Evolutionary conservation across 2,329 filamentous ascomycete genomes (phyloP), one percentile per base, ranked within the genome.

Genomic region (Fusarium sp.): DNA sequence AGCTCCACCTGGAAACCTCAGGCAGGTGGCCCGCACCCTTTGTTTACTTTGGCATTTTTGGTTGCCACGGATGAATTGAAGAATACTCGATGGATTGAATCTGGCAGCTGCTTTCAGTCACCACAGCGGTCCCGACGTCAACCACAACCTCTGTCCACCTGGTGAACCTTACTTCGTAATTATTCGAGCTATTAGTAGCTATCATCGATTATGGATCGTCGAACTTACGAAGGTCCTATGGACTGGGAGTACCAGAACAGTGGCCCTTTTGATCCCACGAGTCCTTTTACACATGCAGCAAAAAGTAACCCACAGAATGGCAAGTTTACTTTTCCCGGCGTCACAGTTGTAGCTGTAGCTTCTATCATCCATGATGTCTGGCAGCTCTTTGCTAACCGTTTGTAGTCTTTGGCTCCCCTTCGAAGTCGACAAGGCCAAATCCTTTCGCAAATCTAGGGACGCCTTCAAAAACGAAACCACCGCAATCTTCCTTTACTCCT

Each of bases 171-270:
- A 44, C 32, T 45, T 41, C 54, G 54, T 70, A 70, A 57, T 36
- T 44, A 45, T 69, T 71, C 66, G 51, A 65, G 61, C 61, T 69
- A 47, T n/a, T 54, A 47, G 30, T 62, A 64, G 52, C 60, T 64
- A 32, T 58, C 30, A 57, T 47, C 58, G 62, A 72, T 61, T 75
- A 90, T 89, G 85, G 85, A 89, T 61, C 85, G 85, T 74, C 85
- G 90, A 76, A 89, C 87, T 5, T 87, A 84, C 72, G 89, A 91
- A 81, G 85, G 88, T 70, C 89, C 85, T 72, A 92, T 92, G 90
- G 90, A 92, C 76, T 92, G 89, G 88, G 89, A 92, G 79, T 92
- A 90, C 79, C 87, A 91, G 75, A 85, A 84, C 69, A 81, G 83
- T 54, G 89, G 87, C 4, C 89, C 89, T 24, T 81, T 89, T 68